phyloP scores from a whole-genome alignment of 495 filamentous ascomycete genomes.

The Chaetomium cochliodes region DNA sequence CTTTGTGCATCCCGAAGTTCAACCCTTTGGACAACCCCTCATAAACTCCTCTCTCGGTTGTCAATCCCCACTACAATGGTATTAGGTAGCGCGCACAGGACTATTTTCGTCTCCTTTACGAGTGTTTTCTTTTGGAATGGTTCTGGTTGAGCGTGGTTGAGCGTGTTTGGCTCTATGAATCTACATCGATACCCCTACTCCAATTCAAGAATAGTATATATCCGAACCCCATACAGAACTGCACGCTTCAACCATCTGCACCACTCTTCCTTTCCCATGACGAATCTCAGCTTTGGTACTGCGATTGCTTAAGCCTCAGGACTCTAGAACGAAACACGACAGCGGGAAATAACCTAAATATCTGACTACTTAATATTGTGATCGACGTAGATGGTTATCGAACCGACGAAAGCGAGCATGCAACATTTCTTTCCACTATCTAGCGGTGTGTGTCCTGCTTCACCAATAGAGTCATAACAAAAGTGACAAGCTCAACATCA shows the following conservation, averaged over 20 bases:
- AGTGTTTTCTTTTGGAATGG: not conserved
- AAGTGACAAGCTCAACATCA: no score
- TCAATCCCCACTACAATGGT: not conserved
- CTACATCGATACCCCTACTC: conserved; percentile 3
- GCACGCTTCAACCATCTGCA: not conserved
- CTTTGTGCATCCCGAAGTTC: not conserved
- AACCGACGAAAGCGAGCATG: no score
- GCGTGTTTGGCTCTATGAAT: not conserved
- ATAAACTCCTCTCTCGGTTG: not conserved
- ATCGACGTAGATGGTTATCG: no score
- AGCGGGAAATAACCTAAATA: no score
- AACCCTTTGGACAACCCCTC: not conserved
- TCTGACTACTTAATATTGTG: no score
- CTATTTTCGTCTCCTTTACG: not conserved
- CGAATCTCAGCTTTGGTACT: no score
- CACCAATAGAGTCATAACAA: no score
- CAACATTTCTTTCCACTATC: no score
- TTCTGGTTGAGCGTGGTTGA: not conserved
- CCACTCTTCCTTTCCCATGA: no score
- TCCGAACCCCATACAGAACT: not conserved
- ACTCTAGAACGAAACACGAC: no score
- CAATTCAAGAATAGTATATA: not conserved
- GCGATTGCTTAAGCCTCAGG: no score
- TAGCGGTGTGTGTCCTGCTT: no score
- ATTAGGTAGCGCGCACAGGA: not conserved